Base-by-base conservation (phyloP, 352 stramenopile species). In the Phytophthora hybrid region DNA sequence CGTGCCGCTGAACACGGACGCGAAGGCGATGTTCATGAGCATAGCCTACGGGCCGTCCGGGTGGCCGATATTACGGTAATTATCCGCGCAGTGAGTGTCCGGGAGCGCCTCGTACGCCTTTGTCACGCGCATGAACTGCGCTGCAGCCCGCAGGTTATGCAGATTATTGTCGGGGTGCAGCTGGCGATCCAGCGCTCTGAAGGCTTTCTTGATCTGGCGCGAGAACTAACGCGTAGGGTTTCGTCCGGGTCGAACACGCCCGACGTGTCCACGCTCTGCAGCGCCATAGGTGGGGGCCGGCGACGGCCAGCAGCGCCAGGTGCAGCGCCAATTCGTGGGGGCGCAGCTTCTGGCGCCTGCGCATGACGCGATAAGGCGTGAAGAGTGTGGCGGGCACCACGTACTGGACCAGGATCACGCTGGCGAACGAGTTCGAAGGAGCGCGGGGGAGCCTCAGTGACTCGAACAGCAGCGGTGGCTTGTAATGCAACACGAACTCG, bases 21-120 rank as follows among this genome's bases (percentile, higher is more conserved):
- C 73, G 53, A 93, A 89, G n/a, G 85, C 86, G 59, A 93, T 87
- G 52, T 91, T 73, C 70, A 93, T 83, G 11, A 92, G 78, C 72
- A 90, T 83, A 21, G 89, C 88, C 74, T 92, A 86, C 9, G 65
- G 83, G 8, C 90, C 90, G 57, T 97, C 90, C n/a, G 90, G 90
- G 63, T 97, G 90, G 31, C 90, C 90, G 63, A 85, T 94, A 57
- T 90, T 90, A 49, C 77, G 80, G 69, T 89, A 97, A 64, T 97
- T 97, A 39, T 88, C 79, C 37, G 94, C 94, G 32, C 77, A 82
- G 3, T 69, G 63, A 3, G 81, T 77, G 76, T 95, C 82, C n/a
- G 90, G 95, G 52, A 97, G 85, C 53, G 90, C 87, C 69, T 97
- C 90, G 76, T 97, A 97, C 5, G 90, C 90, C 69, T 97, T 97